Evolutionary conservation across 2,329 filamentous ascomycete species (phyloP).

Genomic region (Hypoxylon sp.): DNA sequence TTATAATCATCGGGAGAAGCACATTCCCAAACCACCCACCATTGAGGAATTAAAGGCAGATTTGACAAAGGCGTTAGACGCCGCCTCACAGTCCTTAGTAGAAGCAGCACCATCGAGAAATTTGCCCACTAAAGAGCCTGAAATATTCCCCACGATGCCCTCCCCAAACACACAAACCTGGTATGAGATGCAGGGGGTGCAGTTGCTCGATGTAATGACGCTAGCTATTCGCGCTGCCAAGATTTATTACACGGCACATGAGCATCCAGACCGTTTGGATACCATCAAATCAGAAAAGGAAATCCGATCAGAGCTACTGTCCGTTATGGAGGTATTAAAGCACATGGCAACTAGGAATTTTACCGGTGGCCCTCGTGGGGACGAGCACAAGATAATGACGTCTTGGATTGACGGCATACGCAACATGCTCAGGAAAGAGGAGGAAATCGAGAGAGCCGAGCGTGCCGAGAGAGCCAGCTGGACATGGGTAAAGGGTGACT

Average conservation of each 20-base stretch:
- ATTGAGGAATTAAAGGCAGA: conserved; percentile 80
- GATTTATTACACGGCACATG: conserved; percentile 95
- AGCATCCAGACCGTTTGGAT: conserved; percentile 86
- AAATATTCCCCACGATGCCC: not conserved
- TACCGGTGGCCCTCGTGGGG: conserved; percentile 81
- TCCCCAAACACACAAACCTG: conserved; percentile 70
- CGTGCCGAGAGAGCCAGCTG: conserved; percentile 78
- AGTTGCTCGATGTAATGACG: conserved; percentile 92
- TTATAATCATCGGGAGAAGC: conserved; percentile 87
- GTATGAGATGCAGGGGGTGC: conserved; percentile 91
- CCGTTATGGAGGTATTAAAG: conserved; percentile 91
- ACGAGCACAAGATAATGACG: conserved; percentile 82
- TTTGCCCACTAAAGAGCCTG: conserved; percentile 40
- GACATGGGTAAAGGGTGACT: conserved; percentile 85
- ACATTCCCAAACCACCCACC: conserved; percentile 86
- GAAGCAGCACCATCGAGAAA: conserved; percentile 64
- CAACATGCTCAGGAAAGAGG: conserved; percentile 81
- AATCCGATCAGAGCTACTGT: conserved; percentile 85
- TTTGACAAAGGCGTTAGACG: conserved; percentile 61
- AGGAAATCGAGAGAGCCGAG: conserved; percentile 82
- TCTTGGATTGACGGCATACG: conserved; percentile 86
- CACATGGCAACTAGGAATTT: conserved; percentile 92
- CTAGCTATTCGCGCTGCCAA: conserved; percentile 96
- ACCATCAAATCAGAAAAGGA: conserved; percentile 89
- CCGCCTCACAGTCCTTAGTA: conserved; percentile 71